phyloP scores from a whole-genome alignment of 2,329 filamentous ascomycete genomes.

The Neonectria faginata region DNA sequence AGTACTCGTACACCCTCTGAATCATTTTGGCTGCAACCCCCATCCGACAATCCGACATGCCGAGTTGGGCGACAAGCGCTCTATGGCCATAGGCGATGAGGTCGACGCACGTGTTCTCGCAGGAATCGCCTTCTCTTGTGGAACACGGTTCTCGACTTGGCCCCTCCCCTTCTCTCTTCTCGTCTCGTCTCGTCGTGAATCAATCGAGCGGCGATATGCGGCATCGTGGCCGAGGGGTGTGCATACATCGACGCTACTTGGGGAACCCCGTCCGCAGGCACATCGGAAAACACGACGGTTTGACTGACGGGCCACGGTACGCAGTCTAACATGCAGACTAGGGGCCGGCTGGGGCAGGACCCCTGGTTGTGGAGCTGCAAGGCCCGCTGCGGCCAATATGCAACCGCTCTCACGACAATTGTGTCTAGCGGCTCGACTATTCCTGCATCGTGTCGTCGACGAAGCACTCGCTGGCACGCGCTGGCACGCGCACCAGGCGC shows the following conservation, averaged over 20 bases:
- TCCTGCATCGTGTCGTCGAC: conserved; percentile 38
- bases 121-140: conserved; percentile 21
- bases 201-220: conserved; percentile 42
- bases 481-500: conserved; percentile 42
- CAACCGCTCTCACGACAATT: conserved; percentile 41
- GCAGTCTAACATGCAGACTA: conserved; percentile 33
- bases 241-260: conserved; percentile 30
- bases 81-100: conserved; percentile 20
- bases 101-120: conserved; percentile 29
- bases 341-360: conserved; percentile 38
- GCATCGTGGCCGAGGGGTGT: conserved; percentile 40
- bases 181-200: conserved; percentile 21
- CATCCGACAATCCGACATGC: conserved; percentile 10
- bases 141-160: conserved; percentile 4
- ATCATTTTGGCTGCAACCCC: conserved; percentile 17
- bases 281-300: conserved; percentile 34
- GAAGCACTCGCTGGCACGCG: conserved; percentile 41
- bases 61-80: conserved; percentile 6
- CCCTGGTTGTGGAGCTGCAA: conserved; percentile 41
- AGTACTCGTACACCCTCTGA: conserved; percentile 3
- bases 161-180: conserved; percentile 17
- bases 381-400: conserved; percentile 43
- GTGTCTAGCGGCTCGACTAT: conserved; percentile 38
- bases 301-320: conserved; percentile 33
- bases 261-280: conserved; percentile 24